Evolutionary conservation across 805 yeast species (phyloP).

Genomic region (Suhomyces xylopsoci): DNA sequence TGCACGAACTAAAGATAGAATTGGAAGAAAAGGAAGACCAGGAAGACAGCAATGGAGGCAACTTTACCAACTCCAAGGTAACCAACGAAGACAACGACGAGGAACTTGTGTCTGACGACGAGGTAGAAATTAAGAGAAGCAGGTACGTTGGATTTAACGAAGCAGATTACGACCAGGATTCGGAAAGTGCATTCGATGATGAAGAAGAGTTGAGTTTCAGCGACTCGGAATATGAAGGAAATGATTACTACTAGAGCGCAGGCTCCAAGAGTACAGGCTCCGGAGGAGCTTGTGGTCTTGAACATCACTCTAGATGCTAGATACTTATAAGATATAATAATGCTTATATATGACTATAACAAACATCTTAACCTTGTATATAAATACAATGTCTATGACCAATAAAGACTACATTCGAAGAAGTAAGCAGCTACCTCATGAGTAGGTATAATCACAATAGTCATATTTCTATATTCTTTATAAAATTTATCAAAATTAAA

Average conservation of each 20-base stretch:
- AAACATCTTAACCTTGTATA: too few relatives aligned
- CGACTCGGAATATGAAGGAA: conserved; percentile 38
- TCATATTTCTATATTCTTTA: too few relatives aligned
- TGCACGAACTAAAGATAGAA: conserved; percentile 86
- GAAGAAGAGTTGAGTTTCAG: conserved; percentile 17
- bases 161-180: conserved; percentile 43
- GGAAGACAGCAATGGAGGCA: conserved; percentile 15
- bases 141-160: conserved; percentile 43
- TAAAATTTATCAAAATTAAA: too few relatives aligned
- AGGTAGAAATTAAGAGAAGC: conserved; percentile 42
- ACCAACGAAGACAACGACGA: conserved; percentile 5
- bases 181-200: conserved; percentile 31
- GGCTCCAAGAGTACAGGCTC: too few relatives aligned
- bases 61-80: conserved; percentile 12
- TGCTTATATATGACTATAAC: too few relatives aligned
- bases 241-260: conserved; percentile 32
- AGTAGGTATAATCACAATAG: too few relatives aligned
- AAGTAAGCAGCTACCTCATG: too few relatives aligned
- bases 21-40: conserved; percentile 59
- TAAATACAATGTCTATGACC: too few relatives aligned
- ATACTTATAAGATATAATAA: too few relatives aligned
- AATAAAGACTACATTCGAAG: too few relatives aligned
- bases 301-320: too few relatives aligned
- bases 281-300: too few relatives aligned
- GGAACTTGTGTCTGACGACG: conserved; percentile 38